These are phyloP conservation scores for Candida arabinofermentans DNA, from an alignment of 805 yeast species.

Conservation along the genomic window DNA sequence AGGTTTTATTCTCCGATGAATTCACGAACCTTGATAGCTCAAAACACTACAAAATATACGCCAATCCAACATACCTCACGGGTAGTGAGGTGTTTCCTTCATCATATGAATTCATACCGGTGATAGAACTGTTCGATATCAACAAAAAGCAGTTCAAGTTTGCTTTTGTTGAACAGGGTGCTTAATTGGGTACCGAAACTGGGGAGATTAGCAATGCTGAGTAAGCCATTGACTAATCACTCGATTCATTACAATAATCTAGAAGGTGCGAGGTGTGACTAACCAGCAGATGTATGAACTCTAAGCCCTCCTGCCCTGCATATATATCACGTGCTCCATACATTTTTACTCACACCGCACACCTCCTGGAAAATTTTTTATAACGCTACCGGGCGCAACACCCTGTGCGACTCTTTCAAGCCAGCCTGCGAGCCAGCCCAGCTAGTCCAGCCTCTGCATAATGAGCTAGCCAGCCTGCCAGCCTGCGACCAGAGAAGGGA, in stretches of 20 bases:
- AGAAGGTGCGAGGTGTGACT: neutral
- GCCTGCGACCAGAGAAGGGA: neutral
- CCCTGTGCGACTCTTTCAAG: too few relatives aligned
- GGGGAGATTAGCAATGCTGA: too few relatives aligned
- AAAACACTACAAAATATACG: slow-evolving; percentile 25
- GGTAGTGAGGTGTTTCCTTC: slow-evolving; percentile 2
- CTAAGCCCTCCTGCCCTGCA: neutral
- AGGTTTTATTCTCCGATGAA: slow-evolving; percentile 41
- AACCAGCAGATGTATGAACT: neutral
- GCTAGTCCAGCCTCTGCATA: too few relatives aligned
- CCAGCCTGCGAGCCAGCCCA: too few relatives aligned
- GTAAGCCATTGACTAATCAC: too few relatives aligned
- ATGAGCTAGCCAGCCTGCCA: neutral
- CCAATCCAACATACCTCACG: slow-evolving; percentile 4
- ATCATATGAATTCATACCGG: slow-evolving; percentile 24
- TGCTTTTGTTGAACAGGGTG: slow-evolving; percentile 11
- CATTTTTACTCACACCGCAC: neutral
- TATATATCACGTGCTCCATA: neutral
- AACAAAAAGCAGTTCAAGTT: slow-evolving; percentile 2
- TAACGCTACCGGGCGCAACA: neutral
- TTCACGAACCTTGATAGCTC: too few relatives aligned
- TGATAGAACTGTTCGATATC: slow-evolving; percentile 11
- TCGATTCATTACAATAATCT: too few relatives aligned
- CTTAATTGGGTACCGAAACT: too few relatives aligned
- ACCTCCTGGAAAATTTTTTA: neutral